Evolutionary conservation across 768 basidiomycete genomes (phyloP), one percentile per base, ranked within the genome.

Genomic region (Tricholoma flavovirens): DNA sequence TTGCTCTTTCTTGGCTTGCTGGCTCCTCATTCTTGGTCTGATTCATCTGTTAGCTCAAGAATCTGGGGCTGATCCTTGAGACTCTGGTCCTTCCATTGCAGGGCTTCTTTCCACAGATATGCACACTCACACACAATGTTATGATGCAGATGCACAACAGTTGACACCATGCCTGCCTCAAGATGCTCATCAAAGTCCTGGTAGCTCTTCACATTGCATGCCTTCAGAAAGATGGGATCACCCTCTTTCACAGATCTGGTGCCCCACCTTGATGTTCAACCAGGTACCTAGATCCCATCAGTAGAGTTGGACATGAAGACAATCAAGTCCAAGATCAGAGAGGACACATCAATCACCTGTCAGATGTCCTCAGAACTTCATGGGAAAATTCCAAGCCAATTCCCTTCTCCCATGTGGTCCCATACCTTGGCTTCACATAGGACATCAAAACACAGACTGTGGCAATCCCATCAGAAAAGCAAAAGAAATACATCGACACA

Each of bases 401-500:
- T n/a, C n/a, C n/a, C n/a, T n/a, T n/a, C n/a, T n/a, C n/a, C n/a
- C n/a, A n/a, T n/a, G n/a, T n/a, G n/a, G n/a, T n/a, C n/a, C n/a
- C n/a, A n/a, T n/a, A n/a, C n/a, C n/a, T n/a, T n/a, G n/a, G n/a
- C n/a, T n/a, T n/a, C n/a, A n/a, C n/a, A n/a, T n/a, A n/a, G n/a
- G n/a, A n/a, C n/a, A n/a, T n/a, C n/a, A n/a, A n/a, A n/a, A n/a
- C n/a, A n/a, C n/a, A n/a, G n/a, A 66, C 57, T 0, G 71, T 75
- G 8, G 46, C 59, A 1, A 29, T 75, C 21, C 49, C 61, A 1
- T n/a, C 43, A 5, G 35, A 42, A 15, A 75, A 75, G 53, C 58
- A 51, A 19, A 22, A 51, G 11, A 71, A 73, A 55, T 74, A 74
- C 55, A 35, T 62, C 0, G 32, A 10, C 2, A 64, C 67, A 9